These are phyloP conservation scores for Tephrocybe rancida DNA, from an alignment of 768 basidiomycete genomes.

Conservation along the genomic window DNA sequence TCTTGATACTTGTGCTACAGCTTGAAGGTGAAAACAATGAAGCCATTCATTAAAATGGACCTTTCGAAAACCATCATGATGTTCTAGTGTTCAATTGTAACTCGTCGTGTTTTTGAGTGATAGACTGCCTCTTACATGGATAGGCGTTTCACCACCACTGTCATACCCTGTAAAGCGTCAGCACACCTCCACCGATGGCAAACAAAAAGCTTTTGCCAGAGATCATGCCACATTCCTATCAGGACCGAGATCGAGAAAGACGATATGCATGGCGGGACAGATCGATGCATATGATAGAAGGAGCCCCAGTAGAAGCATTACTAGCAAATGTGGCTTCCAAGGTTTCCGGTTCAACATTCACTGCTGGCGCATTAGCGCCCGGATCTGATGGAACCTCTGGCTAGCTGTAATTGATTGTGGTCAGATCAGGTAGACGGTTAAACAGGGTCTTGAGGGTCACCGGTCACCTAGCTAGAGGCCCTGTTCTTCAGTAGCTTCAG, in stretches of 20 bases:
- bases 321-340: constrained; percentile 57
- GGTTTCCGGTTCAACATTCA: constrained; percentile 61
- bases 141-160: constrained; percentile 21
- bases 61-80: constrained; percentile 39
- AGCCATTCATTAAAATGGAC: constrained; percentile 38
- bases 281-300: constrained; percentile 39
- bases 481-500: too few relatives aligned
- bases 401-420: neutral
- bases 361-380: constrained; percentile 61
- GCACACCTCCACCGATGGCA: neutral
- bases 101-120: neutral
- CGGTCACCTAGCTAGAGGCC: too few relatives aligned
- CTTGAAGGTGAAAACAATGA: constrained; percentile 36
- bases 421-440: constrained; percentile 42
- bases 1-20: constrained; percentile 35
- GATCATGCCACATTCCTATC: constrained; percentile 45
- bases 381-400: too few relatives aligned
- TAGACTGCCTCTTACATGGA: constrained; percentile 26
- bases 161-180: constrained; percentile 28
- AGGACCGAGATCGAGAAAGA: neutral
- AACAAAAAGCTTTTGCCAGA: constrained; percentile 13
- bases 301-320: constrained; percentile 40
- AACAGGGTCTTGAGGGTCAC: too few relatives aligned
- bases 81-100: constrained; percentile 37
- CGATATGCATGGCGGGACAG: neutral